Evolutionary conservation across 2,329 filamentous ascomycete genomes (phyloP).

Genomic region (Hypoxylon sp.): DNA sequence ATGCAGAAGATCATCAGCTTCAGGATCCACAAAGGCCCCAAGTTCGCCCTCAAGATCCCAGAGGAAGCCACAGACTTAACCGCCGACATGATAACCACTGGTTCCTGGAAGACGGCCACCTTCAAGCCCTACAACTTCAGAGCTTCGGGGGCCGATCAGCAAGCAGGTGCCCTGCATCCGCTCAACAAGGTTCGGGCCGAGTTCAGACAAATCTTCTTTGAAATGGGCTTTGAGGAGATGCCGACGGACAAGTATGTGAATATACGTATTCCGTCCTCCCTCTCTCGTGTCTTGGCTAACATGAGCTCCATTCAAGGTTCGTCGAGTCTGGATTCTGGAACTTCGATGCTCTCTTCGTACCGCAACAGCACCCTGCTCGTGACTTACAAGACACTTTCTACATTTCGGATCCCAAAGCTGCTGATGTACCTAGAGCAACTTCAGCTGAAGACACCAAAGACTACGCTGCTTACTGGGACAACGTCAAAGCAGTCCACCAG

Average conservation of each 20-base stretch:
- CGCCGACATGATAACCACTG: conserved; percentile 86
- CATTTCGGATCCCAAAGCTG: conserved; percentile 84
- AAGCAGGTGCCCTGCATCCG: conserved; percentile 69
- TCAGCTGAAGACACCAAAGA: conserved; percentile 66
- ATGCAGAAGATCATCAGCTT: conserved; percentile 87
- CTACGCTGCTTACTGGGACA: conserved; percentile 87
- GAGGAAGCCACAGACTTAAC: conserved; percentile 97
- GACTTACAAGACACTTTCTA: conserved; percentile 99
- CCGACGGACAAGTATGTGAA: conserved; percentile 63
- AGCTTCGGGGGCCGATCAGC: conserved; percentile 66
- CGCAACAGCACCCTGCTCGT: conserved; percentile 95
- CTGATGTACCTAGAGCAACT: conserved; percentile 70
- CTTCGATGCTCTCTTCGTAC: conserved; percentile 95
- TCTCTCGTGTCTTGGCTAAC: conserved; percentile 10
- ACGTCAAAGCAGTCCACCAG: conserved; percentile 86
- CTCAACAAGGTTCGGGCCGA: conserved; percentile 95
- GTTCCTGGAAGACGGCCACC: conserved; percentile 88
- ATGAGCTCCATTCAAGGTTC: conserved; percentile 63
- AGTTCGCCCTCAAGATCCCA: conserved; percentile 86
- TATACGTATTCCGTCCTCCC: background rate
- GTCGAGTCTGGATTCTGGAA: conserved; percentile 99
- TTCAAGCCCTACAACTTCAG: conserved; percentile 77
- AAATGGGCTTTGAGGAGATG: conserved; percentile 99
- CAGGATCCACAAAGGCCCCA: conserved; percentile 82
- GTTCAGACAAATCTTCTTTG: conserved; percentile 93